These are phyloP conservation scores for Cochlearia excelsa DNA, from an alignment of 345 rosid species.

Conservation along the genomic window DNA sequence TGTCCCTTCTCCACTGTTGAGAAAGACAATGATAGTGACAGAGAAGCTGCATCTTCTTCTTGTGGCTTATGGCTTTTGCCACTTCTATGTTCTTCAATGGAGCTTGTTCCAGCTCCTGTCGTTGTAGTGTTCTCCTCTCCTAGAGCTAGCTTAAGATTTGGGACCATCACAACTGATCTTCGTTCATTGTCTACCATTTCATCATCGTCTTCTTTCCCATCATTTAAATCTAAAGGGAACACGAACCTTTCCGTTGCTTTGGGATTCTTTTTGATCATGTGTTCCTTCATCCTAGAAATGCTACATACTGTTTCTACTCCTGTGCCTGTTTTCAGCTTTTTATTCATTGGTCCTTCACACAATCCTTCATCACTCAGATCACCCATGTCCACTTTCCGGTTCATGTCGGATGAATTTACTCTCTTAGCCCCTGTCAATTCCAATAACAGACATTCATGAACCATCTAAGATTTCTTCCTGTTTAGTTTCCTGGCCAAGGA, in stretches of 20 bases:
- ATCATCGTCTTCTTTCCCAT: slow-evolving; percentile 36
- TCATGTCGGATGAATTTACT: slow-evolving; percentile 26
- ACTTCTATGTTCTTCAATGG: slow-evolving; percentile 37
- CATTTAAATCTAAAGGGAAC: slow-evolving; percentile 58
- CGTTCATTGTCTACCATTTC: slow-evolving; percentile 36
- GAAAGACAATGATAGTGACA: slow-evolving; percentile 76
- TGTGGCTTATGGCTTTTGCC: slow-evolving; percentile 36
- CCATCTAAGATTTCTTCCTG: slow-evolving; percentile 20
- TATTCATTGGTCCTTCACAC: slow-evolving; percentile 40
- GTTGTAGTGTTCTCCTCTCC: slow-evolving; percentile 52
- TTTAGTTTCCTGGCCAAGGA: slow-evolving; percentile 28
- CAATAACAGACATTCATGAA: slow-evolving; percentile 40
- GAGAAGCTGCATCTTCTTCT: slow-evolving; percentile 49
- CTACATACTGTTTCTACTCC: slow-evolving; percentile 37
- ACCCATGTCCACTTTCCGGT: slow-evolving; percentile 31
- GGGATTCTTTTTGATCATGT: slow-evolving; percentile 38
- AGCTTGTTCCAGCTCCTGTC: slow-evolving; percentile 23
- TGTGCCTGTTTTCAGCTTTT: slow-evolving; percentile 51
- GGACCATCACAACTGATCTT: slow-evolving; percentile 40
- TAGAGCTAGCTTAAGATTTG: slow-evolving; percentile 77
- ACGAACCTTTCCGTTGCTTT: slow-evolving; percentile 55
- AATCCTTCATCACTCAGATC: slow-evolving; percentile 27
- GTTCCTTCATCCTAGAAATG: slow-evolving; percentile 35
- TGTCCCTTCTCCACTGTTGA: slow-evolving; percentile 55
- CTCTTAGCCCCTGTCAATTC: slow-evolving; percentile 42